Evolutionary conservation across 2,329 filamentous ascomycete genomes (phyloP).

Genomic region (Aspergillus udagawae): DNA sequence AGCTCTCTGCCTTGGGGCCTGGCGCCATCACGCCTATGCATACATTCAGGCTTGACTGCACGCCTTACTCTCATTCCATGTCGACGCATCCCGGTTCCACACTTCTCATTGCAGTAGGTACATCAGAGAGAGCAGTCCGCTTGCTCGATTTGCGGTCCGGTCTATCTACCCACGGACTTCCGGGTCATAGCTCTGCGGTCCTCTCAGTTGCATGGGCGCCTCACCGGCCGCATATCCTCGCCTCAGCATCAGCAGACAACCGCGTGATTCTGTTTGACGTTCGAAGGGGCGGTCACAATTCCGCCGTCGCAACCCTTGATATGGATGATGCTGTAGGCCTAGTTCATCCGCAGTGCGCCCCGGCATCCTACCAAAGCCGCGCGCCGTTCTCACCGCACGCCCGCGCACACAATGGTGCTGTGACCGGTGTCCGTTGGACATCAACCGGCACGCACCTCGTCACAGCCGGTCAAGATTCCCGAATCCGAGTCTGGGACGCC

Average conservation of each 20-base stretch:
- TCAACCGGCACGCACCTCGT: constrained; percentile 73
- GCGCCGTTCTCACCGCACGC: constrained; percentile 44
- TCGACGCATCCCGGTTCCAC: constrained; percentile 62
- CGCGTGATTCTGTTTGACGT: constrained; percentile 84
- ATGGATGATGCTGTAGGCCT: constrained; percentile 77
- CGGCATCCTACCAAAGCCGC: constrained; percentile 25
- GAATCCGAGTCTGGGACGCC: constrained; percentile 83
- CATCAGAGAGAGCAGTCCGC: constrained; percentile 77
- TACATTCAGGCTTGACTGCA: constrained; percentile 44
- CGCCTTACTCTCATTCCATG: constrained; percentile 62
- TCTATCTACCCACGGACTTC: constrained; percentile 66
- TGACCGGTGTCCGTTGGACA: constrained; percentile 83
- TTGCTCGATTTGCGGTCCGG: constrained; percentile 84
- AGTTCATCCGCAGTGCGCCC: constrained; percentile 34
- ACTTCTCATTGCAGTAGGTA: constrained; percentile 82
- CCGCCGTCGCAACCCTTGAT: constrained; percentile 72
- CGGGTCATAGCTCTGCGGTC: constrained; percentile 64
- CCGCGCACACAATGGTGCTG: constrained; percentile 71
- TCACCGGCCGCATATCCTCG: constrained; percentile 70
- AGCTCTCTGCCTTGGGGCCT: constrained; percentile 40
- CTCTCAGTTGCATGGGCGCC: constrained; percentile 78
- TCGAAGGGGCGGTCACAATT: constrained; percentile 63
- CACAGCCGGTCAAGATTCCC: constrained; percentile 76
- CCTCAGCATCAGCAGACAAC: constrained; percentile 80
- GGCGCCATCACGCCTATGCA: constrained; percentile 40